phyloP scores from a whole-genome alignment of 2,329 filamentous ascomycete species.

The Colletotrichum cuscutae region DNA sequence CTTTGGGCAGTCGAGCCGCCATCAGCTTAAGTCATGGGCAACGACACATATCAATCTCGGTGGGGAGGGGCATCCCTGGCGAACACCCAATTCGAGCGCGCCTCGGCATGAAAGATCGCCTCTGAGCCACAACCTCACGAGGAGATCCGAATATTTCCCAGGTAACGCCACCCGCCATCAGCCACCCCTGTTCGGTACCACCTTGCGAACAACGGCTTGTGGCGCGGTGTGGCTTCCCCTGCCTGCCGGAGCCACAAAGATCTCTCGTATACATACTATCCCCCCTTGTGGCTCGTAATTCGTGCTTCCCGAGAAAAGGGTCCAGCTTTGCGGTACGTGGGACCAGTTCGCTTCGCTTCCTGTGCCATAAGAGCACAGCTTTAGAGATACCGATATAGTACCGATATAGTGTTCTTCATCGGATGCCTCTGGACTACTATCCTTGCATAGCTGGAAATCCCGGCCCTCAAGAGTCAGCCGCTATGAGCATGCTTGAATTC shows the following conservation, averaged over 20 bases:
- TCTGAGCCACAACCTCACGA: conserved; percentile 28
- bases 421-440: conserved; percentile 26
- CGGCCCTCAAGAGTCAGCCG: conserved; percentile 12
- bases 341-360: background rate
- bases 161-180: conserved; percentile 24
- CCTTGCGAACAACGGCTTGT: conserved; percentile 15
- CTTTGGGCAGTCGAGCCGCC: conserved; percentile 1
- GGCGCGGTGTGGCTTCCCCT: conserved; percentile 15
- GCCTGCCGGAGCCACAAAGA: conserved; percentile 16
- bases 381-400: background rate
- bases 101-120: conserved; percentile 32
- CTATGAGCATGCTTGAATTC: conserved; percentile 27
- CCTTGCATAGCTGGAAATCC: conserved; percentile 26
- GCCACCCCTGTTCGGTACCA: conserved; percentile 15
- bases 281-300: conserved; percentile 22
- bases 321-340: conserved; percentile 4
- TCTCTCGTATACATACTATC: background rate
- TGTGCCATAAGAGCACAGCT: background rate
- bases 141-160: conserved; percentile 19
- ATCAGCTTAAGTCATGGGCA: conserved; percentile 14
- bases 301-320: conserved; percentile 18
- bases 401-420: conserved; percentile 15
- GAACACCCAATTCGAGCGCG: conserved; percentile 4
- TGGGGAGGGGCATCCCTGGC: conserved; percentile 10
- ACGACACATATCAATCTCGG: conserved; percentile 2